Base-by-base conservation (phyloP, 2,329 filamentous ascomycete species). In the Aspergillus sp. region DNA sequence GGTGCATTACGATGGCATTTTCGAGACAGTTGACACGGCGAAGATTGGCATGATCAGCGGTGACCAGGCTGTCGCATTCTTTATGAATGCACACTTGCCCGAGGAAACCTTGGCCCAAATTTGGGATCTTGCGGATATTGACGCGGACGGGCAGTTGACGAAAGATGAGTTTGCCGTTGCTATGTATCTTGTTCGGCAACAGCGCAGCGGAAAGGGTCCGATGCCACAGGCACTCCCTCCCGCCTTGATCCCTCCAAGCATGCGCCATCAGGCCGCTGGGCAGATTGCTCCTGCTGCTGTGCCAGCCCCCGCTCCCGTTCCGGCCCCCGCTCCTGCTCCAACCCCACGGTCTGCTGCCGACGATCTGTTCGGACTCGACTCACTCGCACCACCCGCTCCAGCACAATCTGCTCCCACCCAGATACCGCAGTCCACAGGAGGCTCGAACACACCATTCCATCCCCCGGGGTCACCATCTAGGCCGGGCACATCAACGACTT, bases 111-210 rank as follows among this genome's bases (percentile, higher is more conserved):
- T 98, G 42, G 93, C 93, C 28, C 88, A 94, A 57, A 95, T 98
- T 51, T 98, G 93, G 93, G 93, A 98, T 64, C 79, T 98, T 28
- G 86, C 93, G 10, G 93, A 98, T 67, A 89, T 96, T 67, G 89
- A 88, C 60, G 93, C 89, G 6, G 86, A 90, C 54, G 93, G 93
- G 8, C 84, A 86, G 45, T 73, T 98, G 44, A 90, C 79, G 37
- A 82, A 81, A 56, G 93, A 98, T 54, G 90, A 95, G 57, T 98
- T 98, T 62, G 90, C 93, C 0, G 90, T 98, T 37, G 91, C 93
- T 42, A 96, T 98, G 90, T 94, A 94, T 62, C 76, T 98, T 40
- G 96, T 98, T 57, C 82, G 90, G 48, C 88, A 95, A 64, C 90
- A 96, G 64, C 80, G 90, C 42, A 86, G 79, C 51, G 85, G 83